Base-by-base conservation (phyloP, 2,329 filamentous ascomycete genomes). In the Dryadomyces quercus-mongolicae region DNA sequence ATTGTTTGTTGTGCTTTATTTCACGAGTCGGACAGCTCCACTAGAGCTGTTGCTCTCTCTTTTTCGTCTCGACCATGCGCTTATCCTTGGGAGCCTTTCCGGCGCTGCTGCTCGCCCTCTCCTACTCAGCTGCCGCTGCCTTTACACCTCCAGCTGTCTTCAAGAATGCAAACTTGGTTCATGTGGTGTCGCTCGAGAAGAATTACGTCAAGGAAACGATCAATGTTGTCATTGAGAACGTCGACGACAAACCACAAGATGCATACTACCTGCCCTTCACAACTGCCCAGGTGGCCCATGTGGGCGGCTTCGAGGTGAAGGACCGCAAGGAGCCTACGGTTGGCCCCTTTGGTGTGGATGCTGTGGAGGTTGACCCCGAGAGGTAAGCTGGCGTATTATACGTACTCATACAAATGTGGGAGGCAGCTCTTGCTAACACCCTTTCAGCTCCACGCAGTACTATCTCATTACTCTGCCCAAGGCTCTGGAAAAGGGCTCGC, bases 261-360 rank as follows among this genome's bases (percentile, higher is more conserved):
- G 86, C 95, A 69, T 98, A 98, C 77, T 97, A 85, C 69, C 65
- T 98, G 53, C 88, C 91, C 3, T 95, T 98, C 66, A 85, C 88
- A 55, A 75, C 84, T 56, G 79, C 84, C 59, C 76, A 88, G 69
- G 80, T 95, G 63, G 78, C 81, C 59, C 84, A 80, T 60, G 74
- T 97, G 58, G 93, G 92, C 60, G 89, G 86, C 43, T 73, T 98
- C 56, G 91, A 97, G 72, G 93, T 91, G 53, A 88, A 86, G 74
- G 89, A 97, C 69, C 93, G 91, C 76, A 95, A 95, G 70, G 80
- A 90, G 60, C 70, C 79, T 40, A 77, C 76, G 53, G 76, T 81
- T 60, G 80, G 78, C 13, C 75, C 78, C 38, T 95, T 96, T 68
- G 69, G 72, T 50, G 82, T 85, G 45, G 83, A 88, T 60, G 72